Percentiles rank a stretch among this genome's conserved stretches.
Evolutionary conservation across 768 basidiomycete species (phyloP).

Genomic region (Hortiboletus campestris): DNA sequence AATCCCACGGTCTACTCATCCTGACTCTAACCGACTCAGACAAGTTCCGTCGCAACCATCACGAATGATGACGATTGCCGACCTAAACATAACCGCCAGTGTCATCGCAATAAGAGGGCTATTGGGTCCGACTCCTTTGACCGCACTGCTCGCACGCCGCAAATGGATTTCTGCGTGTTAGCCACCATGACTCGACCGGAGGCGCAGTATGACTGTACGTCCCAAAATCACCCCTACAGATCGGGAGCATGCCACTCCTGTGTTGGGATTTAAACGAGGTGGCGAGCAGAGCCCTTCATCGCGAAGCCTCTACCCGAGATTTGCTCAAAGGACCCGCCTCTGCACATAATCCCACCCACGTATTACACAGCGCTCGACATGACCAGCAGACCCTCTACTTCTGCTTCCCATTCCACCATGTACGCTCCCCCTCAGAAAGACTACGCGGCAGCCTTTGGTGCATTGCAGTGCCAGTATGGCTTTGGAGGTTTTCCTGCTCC

Average conservation of each 20-base stretch:
- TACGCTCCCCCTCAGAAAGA: constrained; percentile 17
- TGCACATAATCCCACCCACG: not conserved
- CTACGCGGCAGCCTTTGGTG: constrained; percentile 22
- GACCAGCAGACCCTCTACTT: not conserved
- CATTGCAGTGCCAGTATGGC: constrained; percentile 23
- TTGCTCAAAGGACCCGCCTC: not conserved
- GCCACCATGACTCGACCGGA: constrained; percentile 1
- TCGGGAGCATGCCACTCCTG: not conserved
- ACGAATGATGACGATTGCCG: not conserved
- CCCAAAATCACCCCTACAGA: not conserved
- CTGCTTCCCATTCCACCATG: not conserved
- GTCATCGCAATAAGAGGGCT: not conserved
- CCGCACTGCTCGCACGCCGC: no score
- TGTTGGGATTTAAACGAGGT: constrained; percentile 3
- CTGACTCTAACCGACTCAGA: not conserved
- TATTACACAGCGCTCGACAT: not conserved
- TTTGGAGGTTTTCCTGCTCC: constrained; percentile 7
- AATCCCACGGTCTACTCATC: not conserved
- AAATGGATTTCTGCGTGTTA: not conserved
- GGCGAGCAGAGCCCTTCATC: not conserved
- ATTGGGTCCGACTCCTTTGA: not conserved
- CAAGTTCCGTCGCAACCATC: not conserved
- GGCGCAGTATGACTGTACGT: not conserved
- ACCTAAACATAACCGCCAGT: not conserved
- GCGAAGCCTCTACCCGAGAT: not conserved